Evolutionary conservation across 2,329 filamentous ascomycete genomes (phyloP).

Genomic region (Rugonectria rugulosa): DNA sequence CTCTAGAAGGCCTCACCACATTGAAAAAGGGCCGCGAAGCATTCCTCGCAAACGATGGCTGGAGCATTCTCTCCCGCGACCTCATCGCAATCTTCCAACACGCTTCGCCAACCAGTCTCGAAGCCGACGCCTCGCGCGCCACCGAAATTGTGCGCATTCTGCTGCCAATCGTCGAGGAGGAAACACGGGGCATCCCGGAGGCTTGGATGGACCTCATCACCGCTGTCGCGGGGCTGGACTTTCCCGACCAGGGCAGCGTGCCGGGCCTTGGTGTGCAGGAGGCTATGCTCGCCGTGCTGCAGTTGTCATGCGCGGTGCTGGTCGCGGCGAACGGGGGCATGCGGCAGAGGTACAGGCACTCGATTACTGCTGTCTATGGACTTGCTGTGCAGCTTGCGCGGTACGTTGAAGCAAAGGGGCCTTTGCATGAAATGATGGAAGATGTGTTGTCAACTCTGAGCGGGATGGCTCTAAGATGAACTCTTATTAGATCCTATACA

Average conservation of each 20-base stretch:
- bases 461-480: constrained; percentile 22
- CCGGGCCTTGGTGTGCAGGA: constrained; percentile 48
- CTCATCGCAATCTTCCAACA: constrained; percentile 53
- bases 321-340: constrained; percentile 54
- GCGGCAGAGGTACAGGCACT: constrained; percentile 59
- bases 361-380: constrained; percentile 58
- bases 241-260: constrained; percentile 41
- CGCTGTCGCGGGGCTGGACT: constrained; percentile 56
- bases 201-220: constrained; percentile 66
- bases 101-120: constrained; percentile 33
- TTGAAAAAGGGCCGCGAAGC: constrained; percentile 55
- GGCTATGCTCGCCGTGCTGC: constrained; percentile 60
- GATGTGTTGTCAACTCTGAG: constrained; percentile 51
- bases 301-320: constrained; percentile 63
- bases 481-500: background rate
- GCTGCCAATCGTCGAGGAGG: constrained; percentile 58
- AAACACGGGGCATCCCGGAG: constrained; percentile 54
- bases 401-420: constrained; percentile 41
- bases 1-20: constrained; percentile 64
- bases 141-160: constrained; percentile 65
- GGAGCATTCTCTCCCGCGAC: constrained; percentile 60
- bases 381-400: constrained; percentile 53
- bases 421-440: constrained; percentile 52
- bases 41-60: constrained; percentile 61
- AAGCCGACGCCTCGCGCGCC: constrained; percentile 52